phyloP scores from a whole-genome alignment of 1,284 basidiomycete genomes.

The Puccinia coronata region DNA sequence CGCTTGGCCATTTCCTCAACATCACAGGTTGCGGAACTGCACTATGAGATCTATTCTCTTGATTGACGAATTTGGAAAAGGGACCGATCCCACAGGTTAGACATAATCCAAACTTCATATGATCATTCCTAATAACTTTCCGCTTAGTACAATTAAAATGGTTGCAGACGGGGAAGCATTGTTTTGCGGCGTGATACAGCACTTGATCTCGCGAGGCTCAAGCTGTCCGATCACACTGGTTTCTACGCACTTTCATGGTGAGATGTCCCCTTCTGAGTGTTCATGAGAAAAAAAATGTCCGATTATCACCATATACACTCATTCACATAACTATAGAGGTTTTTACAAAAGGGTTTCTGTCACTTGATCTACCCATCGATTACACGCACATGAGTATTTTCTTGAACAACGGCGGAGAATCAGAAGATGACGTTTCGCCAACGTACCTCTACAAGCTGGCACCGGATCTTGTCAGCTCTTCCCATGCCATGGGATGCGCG shows the following conservation, averaged over 20 bases:
- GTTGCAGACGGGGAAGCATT: conserved; percentile 48
- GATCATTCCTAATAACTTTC: neutral
- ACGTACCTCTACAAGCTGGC: conserved; percentile 43
- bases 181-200: conserved; percentile 45
- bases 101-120: neutral
- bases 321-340: neutral
- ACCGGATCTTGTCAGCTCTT: conserved; percentile 30
- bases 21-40: conserved; percentile 40
- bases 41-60: conserved; percentile 37
- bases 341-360: conserved; percentile 38
- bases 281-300: no score
- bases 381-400: conserved; percentile 44
- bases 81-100: conserved; percentile 45
- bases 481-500: conserved; percentile 48
- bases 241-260: conserved; percentile 47
- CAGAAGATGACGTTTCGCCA: conserved; percentile 21
- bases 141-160: no score
- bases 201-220: conserved; percentile 32
- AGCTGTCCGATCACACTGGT: conserved; percentile 36
- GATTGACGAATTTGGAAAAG: conserved; percentile 49
- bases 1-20: neutral
- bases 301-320: no score
- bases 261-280: neutral
- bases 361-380: conserved; percentile 35
- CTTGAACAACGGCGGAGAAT: neutral